These are phyloP conservation scores for Mortierella sp. DNA, from an alignment of 371 early-diverging fungal genomes.

Conservation along the genomic window DNA sequence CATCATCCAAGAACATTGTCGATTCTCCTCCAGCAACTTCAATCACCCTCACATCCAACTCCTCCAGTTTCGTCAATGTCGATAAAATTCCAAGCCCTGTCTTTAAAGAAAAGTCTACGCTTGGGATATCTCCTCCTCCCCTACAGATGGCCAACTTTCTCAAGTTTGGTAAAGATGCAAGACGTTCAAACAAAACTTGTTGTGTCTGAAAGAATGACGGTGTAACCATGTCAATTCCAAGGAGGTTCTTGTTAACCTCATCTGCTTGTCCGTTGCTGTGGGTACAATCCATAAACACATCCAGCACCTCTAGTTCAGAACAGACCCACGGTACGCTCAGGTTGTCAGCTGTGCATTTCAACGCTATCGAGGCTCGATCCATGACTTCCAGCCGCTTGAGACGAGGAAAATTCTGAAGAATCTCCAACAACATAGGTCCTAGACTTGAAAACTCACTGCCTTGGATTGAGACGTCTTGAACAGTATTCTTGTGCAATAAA, in stretches of 20 bases:
- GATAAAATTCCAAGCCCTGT: neutral
- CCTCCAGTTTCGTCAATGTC: neutral
- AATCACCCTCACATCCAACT: neutral
- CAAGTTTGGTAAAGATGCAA: neutral
- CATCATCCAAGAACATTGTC: neutral
- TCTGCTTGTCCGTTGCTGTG: neutral
- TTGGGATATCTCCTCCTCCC: neutral
- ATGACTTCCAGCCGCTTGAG: neutral
- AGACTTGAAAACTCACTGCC: neutral
- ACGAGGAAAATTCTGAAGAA: neutral
- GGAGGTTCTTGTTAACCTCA: neutral
- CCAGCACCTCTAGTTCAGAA: neutral
- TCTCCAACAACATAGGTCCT: neutral
- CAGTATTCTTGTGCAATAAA: neutral
- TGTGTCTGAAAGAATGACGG: neutral
- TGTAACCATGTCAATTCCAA: neutral
- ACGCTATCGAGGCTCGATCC: neutral
- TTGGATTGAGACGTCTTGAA: neutral
- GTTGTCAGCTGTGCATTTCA: neutral
- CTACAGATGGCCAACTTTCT: slow-evolving; percentile 1
- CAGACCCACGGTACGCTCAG: neutral
- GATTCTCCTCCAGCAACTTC: neutral
- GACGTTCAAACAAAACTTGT: neutral
- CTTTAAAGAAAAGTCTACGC: neutral
- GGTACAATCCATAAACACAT: slow-evolving; percentile 3